A percentile compares a stretch with the other conserved stretches of the same genome.
These are phyloP conservation scores for Actinomucor elegans DNA, from an alignment of 371 early-diverging fungal genomes.

Conservation along the genomic window DNA sequence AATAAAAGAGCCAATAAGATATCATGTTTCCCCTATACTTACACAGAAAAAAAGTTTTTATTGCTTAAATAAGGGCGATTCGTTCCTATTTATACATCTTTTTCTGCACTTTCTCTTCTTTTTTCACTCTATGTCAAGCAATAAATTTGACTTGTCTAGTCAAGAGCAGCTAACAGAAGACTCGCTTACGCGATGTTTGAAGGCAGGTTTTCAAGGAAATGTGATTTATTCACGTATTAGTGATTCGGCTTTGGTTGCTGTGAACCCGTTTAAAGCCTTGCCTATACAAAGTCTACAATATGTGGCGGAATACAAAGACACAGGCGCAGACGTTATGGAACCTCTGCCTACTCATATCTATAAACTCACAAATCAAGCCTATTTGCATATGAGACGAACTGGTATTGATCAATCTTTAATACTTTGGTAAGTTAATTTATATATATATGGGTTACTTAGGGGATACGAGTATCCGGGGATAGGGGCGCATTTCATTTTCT, in stretches of 20 bases:
- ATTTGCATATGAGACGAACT: constrained; percentile 82
- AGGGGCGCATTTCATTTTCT: no score
- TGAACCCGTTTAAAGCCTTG: constrained; percentile 60
- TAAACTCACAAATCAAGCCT: constrained; percentile 71
- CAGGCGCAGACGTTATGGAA: constrained; percentile 52
- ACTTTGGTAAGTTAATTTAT: constrained; percentile 54
- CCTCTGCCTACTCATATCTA: constrained; percentile 82
- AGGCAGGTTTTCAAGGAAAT: constrained; percentile 45
- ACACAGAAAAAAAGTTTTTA: constrained; percentile 3
- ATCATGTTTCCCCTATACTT: not conserved
- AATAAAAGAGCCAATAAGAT: constrained; percentile 15
- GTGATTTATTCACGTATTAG: constrained; percentile 66
- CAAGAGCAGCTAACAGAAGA: constrained; percentile 15
- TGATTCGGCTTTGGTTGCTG: constrained; percentile 54
- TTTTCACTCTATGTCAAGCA: not conserved
- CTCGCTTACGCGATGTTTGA: constrained; percentile 10
- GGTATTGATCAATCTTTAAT: constrained; percentile 82
- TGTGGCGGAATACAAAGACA: constrained; percentile 71
- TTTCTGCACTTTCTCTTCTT: not conserved
- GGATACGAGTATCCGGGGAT: no score
- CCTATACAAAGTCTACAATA: constrained; percentile 59
- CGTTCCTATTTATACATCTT: not conserved
- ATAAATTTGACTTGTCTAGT: constrained; percentile 13
- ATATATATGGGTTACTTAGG: no score
- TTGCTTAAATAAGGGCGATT: not conserved